phyloP scores from a whole-genome alignment of 2,329 filamentous ascomycete genomes.

The Lithohypha guttulata region DNA sequence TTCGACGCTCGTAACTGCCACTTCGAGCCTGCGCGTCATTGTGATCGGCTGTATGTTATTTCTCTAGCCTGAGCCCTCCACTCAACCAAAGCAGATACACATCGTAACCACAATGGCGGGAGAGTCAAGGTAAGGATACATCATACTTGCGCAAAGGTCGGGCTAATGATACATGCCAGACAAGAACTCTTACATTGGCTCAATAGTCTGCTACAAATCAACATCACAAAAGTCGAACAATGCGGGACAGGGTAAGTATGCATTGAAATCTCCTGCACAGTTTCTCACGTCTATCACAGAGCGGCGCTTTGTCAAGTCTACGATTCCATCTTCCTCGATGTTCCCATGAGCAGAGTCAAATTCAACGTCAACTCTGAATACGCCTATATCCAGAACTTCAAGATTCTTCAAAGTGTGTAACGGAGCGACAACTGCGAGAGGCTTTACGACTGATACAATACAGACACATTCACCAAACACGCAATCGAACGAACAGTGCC shows the following conservation, averaged over 20 bases:
- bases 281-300: conserved; percentile 38
- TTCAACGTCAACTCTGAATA: conserved; percentile 98
- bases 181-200: conserved; percentile 95
- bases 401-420: conserved; percentile 74
- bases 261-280: neutral
- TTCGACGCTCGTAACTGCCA: no score
- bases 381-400: conserved; percentile 97
- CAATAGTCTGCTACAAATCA: conserved; percentile 94
- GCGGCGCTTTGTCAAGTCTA: conserved; percentile 95
- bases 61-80: no score
- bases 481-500: conserved; percentile 80
- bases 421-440: neutral
- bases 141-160: neutral
- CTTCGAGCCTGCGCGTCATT: no score
- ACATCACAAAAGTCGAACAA: conserved; percentile 97
- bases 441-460: neutral
- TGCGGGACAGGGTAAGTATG: conserved; percentile 81
- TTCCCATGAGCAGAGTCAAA: conserved; percentile 92
- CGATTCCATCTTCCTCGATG: conserved; percentile 93
- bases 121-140: conserved; percentile 1
- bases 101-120: conserved; percentile 3
- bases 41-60: no score
- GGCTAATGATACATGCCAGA: conserved; percentile 38
- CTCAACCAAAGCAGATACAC: no score
- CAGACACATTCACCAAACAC: conserved; percentile 73